Evolutionary conservation across 768 basidiomycete genomes (phyloP), one percentile per base, ranked within the genome.

Genomic region (Pleurotus sapidus): DNA sequence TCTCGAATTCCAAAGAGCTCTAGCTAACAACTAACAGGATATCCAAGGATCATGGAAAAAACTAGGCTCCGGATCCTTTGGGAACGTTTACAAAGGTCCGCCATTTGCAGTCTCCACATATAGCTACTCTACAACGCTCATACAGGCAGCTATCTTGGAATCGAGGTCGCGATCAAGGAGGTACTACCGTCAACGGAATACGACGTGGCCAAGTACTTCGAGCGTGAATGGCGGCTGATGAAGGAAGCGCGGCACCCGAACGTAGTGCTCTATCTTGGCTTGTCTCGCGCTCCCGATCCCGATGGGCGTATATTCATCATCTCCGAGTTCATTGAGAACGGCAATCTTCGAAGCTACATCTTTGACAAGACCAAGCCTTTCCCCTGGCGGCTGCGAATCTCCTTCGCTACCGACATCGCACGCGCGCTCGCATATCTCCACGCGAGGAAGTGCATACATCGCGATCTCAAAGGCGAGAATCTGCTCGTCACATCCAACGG

Each of bases 141-240:
- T 9, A 18, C 64, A 92, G 93, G 89, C 2, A 82, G 73, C 25
- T 99, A 99, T 74, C 87, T 99, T 37, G 97, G 97, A 6, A 92
- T 97, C 62, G 92, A 97, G 61, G 91, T 97, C 37, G 95, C 95
- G 34, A 93, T 98, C 72, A 97, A 97, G 71, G 95, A 98, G 74
- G 94, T 98, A 3, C 78, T 97, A 6, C 93, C 93, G 0, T 94
- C 91, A 18, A 89, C 74, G 4, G 92, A 91, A 57, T 98, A 98
- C 72, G 93, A 97, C 64, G 94, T 97, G 37, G 82, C 88, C 64
- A 99, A 99, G 73, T 98, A 99, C 76, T 96, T 98, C 70, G 93
- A 96, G 67, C 84, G 96, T n/a, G 96, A 99, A 79, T 97, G 95
- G 93, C 82, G 92, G 27, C 83, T 98, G 27, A 97, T 98, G 94